Base-by-base conservation (phyloP, 441 rosid species). In the Melastoma candidum region DNA sequence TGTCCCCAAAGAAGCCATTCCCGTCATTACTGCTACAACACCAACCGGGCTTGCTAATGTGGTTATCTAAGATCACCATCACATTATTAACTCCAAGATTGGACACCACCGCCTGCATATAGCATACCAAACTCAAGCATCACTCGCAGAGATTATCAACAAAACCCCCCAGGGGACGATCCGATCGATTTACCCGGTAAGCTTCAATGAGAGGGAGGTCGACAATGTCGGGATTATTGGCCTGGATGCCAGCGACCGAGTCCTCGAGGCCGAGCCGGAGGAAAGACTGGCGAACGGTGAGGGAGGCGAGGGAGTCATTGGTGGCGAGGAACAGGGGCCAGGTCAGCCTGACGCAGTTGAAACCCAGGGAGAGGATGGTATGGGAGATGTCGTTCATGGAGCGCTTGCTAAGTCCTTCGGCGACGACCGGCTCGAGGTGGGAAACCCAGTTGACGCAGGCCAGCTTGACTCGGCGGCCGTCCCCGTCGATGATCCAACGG, bases 1-100 rank as follows among this genome's bases (percentile, higher is more conserved):
- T 65, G 65, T 90, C 95, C 0, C 98, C 96, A n/a, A 87, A 87
- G 70, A 90, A 90, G 2, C 95, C 95, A 60, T 87, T 87, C 59
- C 83, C 95, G 46, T 90, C 96, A 11, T 50, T 61, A 58, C 49
- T 72, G 59, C 77, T 68, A 70, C 98, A 87, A 58, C 96, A 90
- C 98, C 96, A 90, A 39, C 93, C 90, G 2, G 95, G 95, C 56
- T 73, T 71, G 74, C 82, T 87, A 44, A 77, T 47, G 71, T 90
- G 96, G 66, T 90, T 87, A 73, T 90, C 98, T 0, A 87, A 63
- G 46, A 90, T 79, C 62, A 85, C 86, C 95, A 85, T 77, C 68
- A 90, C 63, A 43, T 69, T 68, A 54, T 78, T 67, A 9, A 62
- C 68, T 29, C 75, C 88, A 24, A 90, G 84, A 56, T 69, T 58